phyloP scores from a whole-genome alignment of 768 basidiomycete genomes.

The Boletus vinaceobasis region DNA sequence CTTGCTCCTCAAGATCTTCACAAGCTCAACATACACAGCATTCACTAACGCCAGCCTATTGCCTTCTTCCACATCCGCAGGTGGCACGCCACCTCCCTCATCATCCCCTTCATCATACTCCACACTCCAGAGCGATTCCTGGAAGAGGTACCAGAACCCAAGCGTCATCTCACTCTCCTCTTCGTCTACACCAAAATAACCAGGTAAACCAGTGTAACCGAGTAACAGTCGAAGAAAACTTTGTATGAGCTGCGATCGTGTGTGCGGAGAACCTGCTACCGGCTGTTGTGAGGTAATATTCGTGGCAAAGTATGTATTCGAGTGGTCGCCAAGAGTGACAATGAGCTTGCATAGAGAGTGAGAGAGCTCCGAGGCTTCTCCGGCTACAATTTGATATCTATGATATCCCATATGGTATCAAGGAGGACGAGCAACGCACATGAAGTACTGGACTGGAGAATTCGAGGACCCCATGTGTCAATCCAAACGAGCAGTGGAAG shows the following conservation, averaged over 20 bases:
- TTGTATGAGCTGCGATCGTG: slow-evolving; percentile 56
- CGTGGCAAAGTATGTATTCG: slow-evolving; percentile 68
- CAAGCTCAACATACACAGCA: slow-evolving; percentile 76
- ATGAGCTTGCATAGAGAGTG: slow-evolving; percentile 80
- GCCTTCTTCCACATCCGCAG: slow-evolving; percentile 27
- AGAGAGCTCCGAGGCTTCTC: slow-evolving; percentile 49
- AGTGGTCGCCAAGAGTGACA: slow-evolving; percentile 82
- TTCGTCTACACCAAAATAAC: slow-evolving; percentile 79
- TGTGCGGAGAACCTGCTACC: slow-evolving; percentile 35
- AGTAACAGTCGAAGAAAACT: slow-evolving; percentile 69
- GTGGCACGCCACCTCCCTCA: slow-evolving; percentile 18
- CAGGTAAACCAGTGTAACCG: slow-evolving; percentile 70
- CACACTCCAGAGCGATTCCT: slow-evolving; percentile 78
- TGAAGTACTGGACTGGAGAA: slow-evolving; percentile 38
- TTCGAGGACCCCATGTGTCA: slow-evolving; percentile 47
- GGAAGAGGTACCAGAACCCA: slow-evolving; percentile 87
- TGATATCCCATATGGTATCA: background rate
- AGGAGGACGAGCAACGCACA: slow-evolving; percentile 28
- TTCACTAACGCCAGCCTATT: slow-evolving; percentile 57
- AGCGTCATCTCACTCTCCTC: slow-evolving; percentile 86
- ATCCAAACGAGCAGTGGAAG: slow-evolving; percentile 87
- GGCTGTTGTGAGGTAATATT: slow-evolving; percentile 52
- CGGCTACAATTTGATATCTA: slow-evolving; percentile 10
- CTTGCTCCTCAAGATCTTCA: slow-evolving; percentile 67
- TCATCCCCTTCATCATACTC: slow-evolving; percentile 47